Conservation (phyloP, 805 yeast genomes). For the Zygoascus tannicola region DNA sequence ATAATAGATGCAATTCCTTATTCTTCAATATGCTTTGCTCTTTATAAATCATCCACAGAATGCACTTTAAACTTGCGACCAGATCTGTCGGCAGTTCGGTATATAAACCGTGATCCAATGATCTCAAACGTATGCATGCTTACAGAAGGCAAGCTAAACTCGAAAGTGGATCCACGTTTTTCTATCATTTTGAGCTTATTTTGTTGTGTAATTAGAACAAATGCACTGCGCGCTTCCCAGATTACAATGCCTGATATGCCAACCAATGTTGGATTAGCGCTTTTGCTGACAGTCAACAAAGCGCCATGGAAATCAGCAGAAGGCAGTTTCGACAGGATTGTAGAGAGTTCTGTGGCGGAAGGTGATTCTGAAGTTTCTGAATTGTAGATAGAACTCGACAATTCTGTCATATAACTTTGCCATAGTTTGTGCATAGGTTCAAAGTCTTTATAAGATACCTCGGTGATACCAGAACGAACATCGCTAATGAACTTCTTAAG, state of each 20-base stretch:
- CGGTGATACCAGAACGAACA: conserved; percentile 11
- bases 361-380: not conserved
- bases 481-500: conserved; percentile 17
- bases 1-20: no score
- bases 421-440: conserved; percentile 54
- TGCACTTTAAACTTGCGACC: conserved; percentile 79
- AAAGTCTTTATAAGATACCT: conserved; percentile 39
- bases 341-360: not conserved
- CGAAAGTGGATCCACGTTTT: conserved; percentile 58
- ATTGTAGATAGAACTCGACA: conserved; percentile 30
- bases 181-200: conserved; percentile 63
- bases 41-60: conserved; percentile 48
- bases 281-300: conserved; percentile 45
- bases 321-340: conserved; percentile 36
- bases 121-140: conserved; percentile 41
- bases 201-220: conserved; percentile 50
- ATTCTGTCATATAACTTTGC: conserved; percentile 56
- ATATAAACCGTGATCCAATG: conserved; percentile 69
- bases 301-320: conserved; percentile 81
- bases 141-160: not conserved
- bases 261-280: conserved; percentile 46
- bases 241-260: conserved; percentile 68
- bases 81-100: conserved; percentile 71
- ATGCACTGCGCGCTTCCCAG: conserved; percentile 73
- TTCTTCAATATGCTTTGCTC: not conserved